Evolutionary conservation across 2,329 filamentous ascomycete species (phyloP), one percentile per base, ranked within the genome.

Genomic region (Talaromyces sp.): DNA sequence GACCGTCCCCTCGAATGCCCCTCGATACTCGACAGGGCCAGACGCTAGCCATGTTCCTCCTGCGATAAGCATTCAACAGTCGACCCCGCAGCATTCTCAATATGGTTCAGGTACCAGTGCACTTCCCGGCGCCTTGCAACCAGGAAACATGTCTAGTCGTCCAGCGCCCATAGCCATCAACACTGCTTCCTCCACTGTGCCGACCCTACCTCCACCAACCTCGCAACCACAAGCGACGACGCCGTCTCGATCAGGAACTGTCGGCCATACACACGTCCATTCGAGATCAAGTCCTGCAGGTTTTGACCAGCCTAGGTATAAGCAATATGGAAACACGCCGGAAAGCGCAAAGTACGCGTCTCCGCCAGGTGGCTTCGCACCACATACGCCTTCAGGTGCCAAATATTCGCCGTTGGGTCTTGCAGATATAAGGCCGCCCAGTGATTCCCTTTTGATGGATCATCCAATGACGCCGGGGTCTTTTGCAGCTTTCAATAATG

Each of bases 351-450:
- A 92, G 75, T 91, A 90, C 79, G 84, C 86, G 14, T 72, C 78
- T 9, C 75, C 77, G 8, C 74, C 75, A 1, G 73, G 73, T 39
- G 84, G 82, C 58, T 87, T 80, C 67, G 70, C 69, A 62, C 77
- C 81, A 14, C 84, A 85, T 33, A 86, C 84, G n/a, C 82, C 82
- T 27, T 82, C 82, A 48, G 81, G 81, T 78, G 75, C 89, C 80
- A 84, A 92, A 69, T 94, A 95, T 75, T 96, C 93, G 9, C 94
- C 94, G 2, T 84, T 98, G 37, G 95, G 93, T 16, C 85, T 98
- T 50, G 91, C 93, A 67, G 94, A 98, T 77, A 97, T 98, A 75
- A 86, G 94, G 65, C 92, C 93, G 11, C 87, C 92, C 65, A 90
- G 91, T 69, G 92, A 97, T 74, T 93, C 91, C 60, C 88, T 86